Evolutionary conservation across 176 grass and related monocot species (phyloP).

Genomic region (Zoysia pacifica): DNA sequence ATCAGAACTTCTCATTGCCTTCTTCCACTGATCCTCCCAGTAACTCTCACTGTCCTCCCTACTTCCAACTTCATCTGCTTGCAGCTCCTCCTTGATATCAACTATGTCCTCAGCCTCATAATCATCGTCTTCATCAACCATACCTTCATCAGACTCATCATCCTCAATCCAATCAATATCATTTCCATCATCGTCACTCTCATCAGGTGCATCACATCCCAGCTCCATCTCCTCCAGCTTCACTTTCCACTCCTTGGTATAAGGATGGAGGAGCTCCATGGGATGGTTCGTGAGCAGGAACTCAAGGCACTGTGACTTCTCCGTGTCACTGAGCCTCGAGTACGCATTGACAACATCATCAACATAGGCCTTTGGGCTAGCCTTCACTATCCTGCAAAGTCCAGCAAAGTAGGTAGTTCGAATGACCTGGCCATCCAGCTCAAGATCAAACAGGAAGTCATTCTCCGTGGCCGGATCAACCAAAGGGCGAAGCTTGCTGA

Average conservation of each 20-base stretch:
- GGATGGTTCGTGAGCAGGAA: slow-evolving; percentile 90
- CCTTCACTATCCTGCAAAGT: slow-evolving; percentile 83
- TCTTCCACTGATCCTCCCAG: slow-evolving; percentile 73
- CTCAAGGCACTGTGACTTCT: slow-evolving; percentile 69
- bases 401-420: slow-evolving; percentile 72
- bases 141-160: slow-evolving; percentile 44
- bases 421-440: slow-evolving; percentile 50
- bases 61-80: slow-evolving; percentile 35
- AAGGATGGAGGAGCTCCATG: slow-evolving; percentile 81
- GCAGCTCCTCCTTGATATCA: slow-evolving; percentile 28
- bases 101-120: slow-evolving; percentile 52
- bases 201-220: slow-evolving; percentile 88
- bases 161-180: slow-evolving; percentile 68
- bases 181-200: slow-evolving; percentile 42
- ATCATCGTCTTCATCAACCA: slow-evolving; percentile 33
- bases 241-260: slow-evolving; percentile 94
- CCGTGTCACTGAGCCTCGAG: slow-evolving; percentile 62
- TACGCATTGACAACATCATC: slow-evolving; percentile 93
- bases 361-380: slow-evolving; percentile 79
- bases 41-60: slow-evolving; percentile 58
- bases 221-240: slow-evolving; percentile 95
- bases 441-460: slow-evolving; percentile 64
- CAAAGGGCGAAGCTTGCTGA: slow-evolving; percentile 60
- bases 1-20: slow-evolving; percentile 68
- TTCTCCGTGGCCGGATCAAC: slow-evolving; percentile 70